A percentile compares a stretch with the other conserved stretches of the same genome.
These are phyloP conservation scores for Sedum album DNA, from an alignment of 164 flowering plant genomes.

Conservation along the genomic window DNA sequence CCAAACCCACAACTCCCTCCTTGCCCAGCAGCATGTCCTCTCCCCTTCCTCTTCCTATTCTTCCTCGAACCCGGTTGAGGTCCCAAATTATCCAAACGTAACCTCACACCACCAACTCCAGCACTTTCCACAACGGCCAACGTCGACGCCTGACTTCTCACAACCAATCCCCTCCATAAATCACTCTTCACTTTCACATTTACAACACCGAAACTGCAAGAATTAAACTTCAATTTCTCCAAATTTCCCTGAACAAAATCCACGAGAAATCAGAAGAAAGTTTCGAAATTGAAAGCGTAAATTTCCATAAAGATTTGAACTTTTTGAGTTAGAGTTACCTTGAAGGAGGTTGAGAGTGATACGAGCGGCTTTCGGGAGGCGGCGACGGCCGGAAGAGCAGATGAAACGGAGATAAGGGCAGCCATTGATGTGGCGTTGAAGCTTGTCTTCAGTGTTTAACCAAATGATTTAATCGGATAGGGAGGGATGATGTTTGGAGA, in stretches of 20 bases:
- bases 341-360: neutral
- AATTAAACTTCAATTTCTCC: slow-evolving; percentile 17
- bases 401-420: neutral
- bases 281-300: neutral
- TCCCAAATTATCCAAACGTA: slow-evolving; percentile 68
- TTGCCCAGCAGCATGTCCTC: slow-evolving; percentile 83
- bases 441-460: neutral
- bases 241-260: neutral
- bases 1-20: slow-evolving; percentile 95
- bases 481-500: neutral
- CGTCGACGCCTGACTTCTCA: slow-evolving; percentile 24
- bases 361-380: neutral
- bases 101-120: slow-evolving; percentile 26
- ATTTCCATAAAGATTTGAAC: neutral
- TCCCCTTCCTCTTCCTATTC: slow-evolving; percentile 77
- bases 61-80: slow-evolving; percentile 91
- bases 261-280: neutral
- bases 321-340: neutral
- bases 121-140: slow-evolving; percentile 12
- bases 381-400: neutral
- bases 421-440: neutral
- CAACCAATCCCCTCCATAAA: slow-evolving; percentile 12
- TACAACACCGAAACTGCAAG: slow-evolving; percentile 14
- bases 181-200: slow-evolving; percentile 6
- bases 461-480: neutral